phyloP scores from a whole-genome alignment of 257 asterid species.

The Primulina tabacum region DNA sequence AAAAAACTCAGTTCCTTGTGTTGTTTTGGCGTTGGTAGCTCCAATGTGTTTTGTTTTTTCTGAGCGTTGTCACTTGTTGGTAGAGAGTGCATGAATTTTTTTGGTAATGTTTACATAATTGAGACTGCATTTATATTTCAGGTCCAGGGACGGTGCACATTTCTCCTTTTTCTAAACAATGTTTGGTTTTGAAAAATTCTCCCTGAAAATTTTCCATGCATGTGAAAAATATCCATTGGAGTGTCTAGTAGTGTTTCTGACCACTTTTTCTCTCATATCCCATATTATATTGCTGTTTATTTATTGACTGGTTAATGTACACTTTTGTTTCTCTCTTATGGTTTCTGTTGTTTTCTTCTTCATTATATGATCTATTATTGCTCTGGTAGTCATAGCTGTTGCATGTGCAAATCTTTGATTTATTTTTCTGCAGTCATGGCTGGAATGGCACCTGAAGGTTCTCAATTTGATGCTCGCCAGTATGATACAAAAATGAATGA shows the following conservation, averaged over 20 bases:
- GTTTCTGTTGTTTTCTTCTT: not conserved
- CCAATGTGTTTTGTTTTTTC: not conserved
- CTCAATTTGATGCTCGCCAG: constrained; percentile 47
- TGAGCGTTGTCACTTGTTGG: not conserved
- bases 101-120: not conserved
- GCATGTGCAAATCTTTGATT: constrained; percentile 7
- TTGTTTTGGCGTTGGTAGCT: not conserved
- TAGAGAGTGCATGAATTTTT: not conserved
- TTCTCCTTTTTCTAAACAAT: not conserved
- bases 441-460: constrained; percentile 44
- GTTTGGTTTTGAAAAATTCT: not conserved
- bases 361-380: not conserved
- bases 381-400: constrained; percentile 1
- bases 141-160: not conserved
- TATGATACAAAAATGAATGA: constrained; percentile 45
- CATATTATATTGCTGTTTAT: too few species aligned
- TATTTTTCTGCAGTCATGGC: constrained; percentile 38
- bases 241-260: not conserved
- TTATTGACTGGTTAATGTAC: not conserved
- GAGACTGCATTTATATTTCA: not conserved
- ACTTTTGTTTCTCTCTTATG: not conserved
- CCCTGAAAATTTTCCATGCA: too few species aligned
- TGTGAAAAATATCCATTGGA: too few species aligned
- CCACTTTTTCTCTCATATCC: not conserved
- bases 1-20: not conserved